Evolutionary conservation across 2,329 filamentous ascomycete genomes (phyloP).

Genomic region (Colletotrichum sp.): DNA sequence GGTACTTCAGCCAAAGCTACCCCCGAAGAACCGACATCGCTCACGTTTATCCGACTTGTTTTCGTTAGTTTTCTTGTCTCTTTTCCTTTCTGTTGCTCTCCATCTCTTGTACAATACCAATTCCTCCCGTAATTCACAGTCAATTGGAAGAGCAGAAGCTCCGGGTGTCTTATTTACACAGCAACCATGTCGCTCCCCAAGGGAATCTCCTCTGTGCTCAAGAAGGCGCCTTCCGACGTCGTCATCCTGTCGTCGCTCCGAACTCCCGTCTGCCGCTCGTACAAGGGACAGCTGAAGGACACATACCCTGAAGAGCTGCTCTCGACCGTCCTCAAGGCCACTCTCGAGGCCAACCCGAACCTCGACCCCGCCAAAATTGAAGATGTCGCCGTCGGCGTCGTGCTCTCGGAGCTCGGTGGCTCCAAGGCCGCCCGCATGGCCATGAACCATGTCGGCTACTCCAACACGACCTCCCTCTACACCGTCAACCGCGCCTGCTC

Average conservation of each 20-base stretch:
- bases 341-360: conserved; percentile 72
- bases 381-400: conserved; percentile 86
- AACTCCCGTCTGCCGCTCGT: conserved; percentile 82
- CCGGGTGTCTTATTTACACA: not conserved
- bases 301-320: conserved; percentile 92
- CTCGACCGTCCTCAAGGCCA: conserved; percentile 67
- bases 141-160: not conserved
- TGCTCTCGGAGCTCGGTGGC: conserved; percentile 89
- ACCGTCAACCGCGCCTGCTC: conserved; percentile 90
- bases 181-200: conserved; percentile 56
- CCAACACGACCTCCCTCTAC: conserved; percentile 75
- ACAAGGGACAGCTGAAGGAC: conserved; percentile 84
- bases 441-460: conserved; percentile 80
- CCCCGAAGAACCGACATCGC: conserved; percentile 11
- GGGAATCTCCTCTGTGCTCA: conserved; percentile 76
- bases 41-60: conserved; percentile 10
- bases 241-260: conserved; percentile 91
- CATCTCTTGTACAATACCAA: not conserved
- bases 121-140: not conserved
- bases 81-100: not conserved
- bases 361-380: conserved; percentile 73
- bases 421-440: conserved; percentile 92
- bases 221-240: conserved; percentile 79
- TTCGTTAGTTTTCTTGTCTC: not conserved
- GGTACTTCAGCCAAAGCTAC: conserved; percentile 10